Evolutionary conservation across 2,329 filamentous ascomycete species (phyloP).

Genomic region (Neopestalotiopsis sp.): DNA sequence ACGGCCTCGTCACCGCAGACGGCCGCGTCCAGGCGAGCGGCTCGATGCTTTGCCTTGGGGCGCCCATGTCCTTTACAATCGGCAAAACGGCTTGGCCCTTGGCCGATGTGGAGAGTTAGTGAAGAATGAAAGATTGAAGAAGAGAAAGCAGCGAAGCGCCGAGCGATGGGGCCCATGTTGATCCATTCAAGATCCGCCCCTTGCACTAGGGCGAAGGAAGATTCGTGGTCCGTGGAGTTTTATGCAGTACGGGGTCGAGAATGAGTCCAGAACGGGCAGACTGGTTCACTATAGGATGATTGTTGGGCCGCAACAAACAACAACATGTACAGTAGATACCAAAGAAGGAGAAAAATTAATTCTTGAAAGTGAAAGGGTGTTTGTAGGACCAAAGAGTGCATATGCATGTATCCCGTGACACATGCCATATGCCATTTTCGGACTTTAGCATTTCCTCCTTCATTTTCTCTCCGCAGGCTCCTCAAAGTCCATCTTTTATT

Average conservation of each 20-base stretch:
- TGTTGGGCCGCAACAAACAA: too few relatives aligned
- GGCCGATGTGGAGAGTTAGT: background rate
- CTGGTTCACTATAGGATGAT: too few relatives aligned
- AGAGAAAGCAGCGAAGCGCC: background rate
- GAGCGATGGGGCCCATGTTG: background rate
- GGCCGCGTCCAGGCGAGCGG: background rate
- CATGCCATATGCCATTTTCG: background rate
- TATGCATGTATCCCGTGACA: background rate
- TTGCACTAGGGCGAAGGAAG: too few relatives aligned
- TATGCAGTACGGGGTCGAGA: background rate
- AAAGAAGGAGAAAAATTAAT: too few relatives aligned
- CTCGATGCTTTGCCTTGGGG: conserved; percentile 4
- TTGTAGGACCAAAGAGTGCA: background rate
- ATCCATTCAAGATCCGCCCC: background rate
- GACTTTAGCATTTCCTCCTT: background rate
- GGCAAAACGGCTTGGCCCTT: background rate
- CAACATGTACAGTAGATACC: too few relatives aligned
- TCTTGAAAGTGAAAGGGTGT: too few relatives aligned
- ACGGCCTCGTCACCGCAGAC: background rate
- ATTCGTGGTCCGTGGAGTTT: background rate
- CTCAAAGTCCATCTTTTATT: background rate
- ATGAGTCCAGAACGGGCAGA: background rate
- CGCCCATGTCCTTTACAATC: background rate
- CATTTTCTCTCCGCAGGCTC: background rate
- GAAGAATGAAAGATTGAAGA: background rate